Evolutionary conservation across 2,329 filamentous ascomycete species (phyloP).

Genomic region (Talaromyces sp.): DNA sequence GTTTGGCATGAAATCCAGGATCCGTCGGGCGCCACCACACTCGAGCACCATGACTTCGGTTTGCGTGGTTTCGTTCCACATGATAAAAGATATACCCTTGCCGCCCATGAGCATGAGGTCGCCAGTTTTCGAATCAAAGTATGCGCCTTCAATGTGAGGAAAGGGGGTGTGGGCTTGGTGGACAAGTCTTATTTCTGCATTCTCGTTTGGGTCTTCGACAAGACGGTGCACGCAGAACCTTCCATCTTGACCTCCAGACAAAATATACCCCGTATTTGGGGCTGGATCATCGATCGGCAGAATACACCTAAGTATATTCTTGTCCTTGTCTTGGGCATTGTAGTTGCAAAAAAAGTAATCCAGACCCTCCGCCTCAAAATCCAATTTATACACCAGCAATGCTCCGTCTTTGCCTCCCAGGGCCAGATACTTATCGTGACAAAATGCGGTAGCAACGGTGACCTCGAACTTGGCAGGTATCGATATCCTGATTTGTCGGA

Average conservation of each 20-base stretch:
- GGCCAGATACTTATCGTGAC: constrained; percentile 31
- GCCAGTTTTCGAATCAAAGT: constrained; percentile 46
- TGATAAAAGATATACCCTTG: constrained; percentile 68
- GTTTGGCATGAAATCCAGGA: constrained; percentile 55
- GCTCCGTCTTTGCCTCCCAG: constrained; percentile 54
- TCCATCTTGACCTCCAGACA: constrained; percentile 73
- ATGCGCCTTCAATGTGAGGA: constrained; percentile 68
- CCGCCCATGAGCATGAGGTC: constrained; percentile 76
- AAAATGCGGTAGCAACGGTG: constrained; percentile 43
- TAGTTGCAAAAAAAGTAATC: constrained; percentile 20
- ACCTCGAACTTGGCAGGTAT: constrained; percentile 45
- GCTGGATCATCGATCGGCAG: constrained; percentile 13
- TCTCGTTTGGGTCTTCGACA: constrained; percentile 14
- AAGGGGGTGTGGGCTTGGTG: constrained; percentile 67
- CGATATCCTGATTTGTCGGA: constrained; percentile 13
- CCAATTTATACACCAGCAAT: constrained; percentile 43
- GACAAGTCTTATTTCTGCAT: constrained; percentile 45
- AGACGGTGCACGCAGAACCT: constrained; percentile 60
- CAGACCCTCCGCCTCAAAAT: constrained; percentile 12
- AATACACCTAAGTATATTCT: constrained; percentile 61
- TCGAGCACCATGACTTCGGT: constrained; percentile 66
- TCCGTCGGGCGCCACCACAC: constrained; percentile 79
- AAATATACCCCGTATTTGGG: constrained; percentile 38
- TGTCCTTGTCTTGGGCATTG: constrained; percentile 47
- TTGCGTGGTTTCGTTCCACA: constrained; percentile 71